Conservation (phyloP, 164 flowering plant species). For the Berberis thunbergii region DNA sequence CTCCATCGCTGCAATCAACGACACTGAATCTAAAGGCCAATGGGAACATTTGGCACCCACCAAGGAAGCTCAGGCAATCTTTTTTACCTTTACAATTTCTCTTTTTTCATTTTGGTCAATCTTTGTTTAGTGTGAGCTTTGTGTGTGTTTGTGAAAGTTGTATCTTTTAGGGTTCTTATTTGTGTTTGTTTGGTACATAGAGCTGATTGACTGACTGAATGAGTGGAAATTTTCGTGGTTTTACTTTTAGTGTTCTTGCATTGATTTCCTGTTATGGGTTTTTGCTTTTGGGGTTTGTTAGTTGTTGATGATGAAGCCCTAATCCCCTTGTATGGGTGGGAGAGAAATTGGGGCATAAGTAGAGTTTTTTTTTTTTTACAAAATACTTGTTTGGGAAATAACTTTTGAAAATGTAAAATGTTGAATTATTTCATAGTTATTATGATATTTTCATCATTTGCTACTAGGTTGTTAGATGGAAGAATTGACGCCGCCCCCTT, state of each 20-base stretch:
- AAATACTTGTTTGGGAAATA: not conserved
- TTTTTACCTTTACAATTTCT: not conserved
- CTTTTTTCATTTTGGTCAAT: not conserved
- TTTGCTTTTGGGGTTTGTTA: not conserved
- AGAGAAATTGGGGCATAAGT: too few species aligned
- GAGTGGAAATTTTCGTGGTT: not conserved
- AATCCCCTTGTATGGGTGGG: too few species aligned
- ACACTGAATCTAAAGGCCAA: constrained; percentile 54
- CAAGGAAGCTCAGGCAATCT: constrained; percentile 86
- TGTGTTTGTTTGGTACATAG: not conserved
- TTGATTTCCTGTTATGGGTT: not conserved
- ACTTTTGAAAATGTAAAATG: not conserved
- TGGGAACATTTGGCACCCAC: constrained; percentile 95
- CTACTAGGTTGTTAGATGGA: too few species aligned
- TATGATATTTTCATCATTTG: not conserved
- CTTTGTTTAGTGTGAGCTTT: not conserved
- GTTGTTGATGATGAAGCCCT: too few species aligned
- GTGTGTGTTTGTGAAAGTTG: not conserved
- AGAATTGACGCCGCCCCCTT: too few species aligned
- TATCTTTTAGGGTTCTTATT: not conserved
- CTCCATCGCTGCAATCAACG: constrained; percentile 88
- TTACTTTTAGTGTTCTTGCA: not conserved
- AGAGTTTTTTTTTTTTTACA: too few species aligned
- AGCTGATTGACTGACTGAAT: not conserved
- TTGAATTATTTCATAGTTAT: too few species aligned